Conservation (phyloP, 225 moss, liverwort and hornwort species). For the Physcomitrellopsis africana region DNA sequence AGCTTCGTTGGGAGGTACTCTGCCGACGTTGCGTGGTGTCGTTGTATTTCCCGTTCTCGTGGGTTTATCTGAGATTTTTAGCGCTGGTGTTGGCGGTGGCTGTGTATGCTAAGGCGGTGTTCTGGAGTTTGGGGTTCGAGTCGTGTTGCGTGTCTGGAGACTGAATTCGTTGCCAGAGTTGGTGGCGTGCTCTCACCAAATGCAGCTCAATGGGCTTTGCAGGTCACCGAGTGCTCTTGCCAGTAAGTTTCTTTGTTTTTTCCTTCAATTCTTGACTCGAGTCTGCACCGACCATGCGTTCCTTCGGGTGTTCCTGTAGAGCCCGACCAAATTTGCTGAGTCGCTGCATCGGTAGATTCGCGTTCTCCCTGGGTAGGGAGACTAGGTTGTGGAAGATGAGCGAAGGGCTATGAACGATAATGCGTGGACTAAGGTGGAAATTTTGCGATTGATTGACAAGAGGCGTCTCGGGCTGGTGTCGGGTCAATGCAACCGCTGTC, state of each 20-base stretch:
- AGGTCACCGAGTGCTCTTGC: conserved; percentile 39
- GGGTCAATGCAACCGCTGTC: too few relatives aligned
- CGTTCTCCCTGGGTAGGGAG: background rate
- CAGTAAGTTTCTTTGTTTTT: conserved; percentile 21
- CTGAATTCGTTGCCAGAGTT: background rate
- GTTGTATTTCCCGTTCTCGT: too few relatives aligned
- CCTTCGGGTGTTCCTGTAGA: background rate
- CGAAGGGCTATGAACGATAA: background rate
- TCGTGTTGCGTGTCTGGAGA: background rate
- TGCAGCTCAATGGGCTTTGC: conserved; percentile 45
- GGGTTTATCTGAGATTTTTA: too few relatives aligned
- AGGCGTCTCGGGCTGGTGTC: background rate
- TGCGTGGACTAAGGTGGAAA: background rate
- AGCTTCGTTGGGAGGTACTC: too few relatives aligned
- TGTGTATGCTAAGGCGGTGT: too few relatives aligned
- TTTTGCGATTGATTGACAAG: background rate
- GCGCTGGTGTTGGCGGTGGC: too few relatives aligned
- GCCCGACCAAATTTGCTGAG: too few relatives aligned
- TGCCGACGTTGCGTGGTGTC: too few relatives aligned
- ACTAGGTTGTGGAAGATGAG: background rate
- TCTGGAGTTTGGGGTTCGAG: too few relatives aligned
- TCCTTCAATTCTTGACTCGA: background rate
- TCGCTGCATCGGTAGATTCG: too few relatives aligned
- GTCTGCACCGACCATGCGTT: too few relatives aligned
- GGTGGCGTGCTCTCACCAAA: background rate